phyloP scores from a whole-genome alignment of 2,329 filamentous ascomycete species.

The Botryotinia convoluta region DNA sequence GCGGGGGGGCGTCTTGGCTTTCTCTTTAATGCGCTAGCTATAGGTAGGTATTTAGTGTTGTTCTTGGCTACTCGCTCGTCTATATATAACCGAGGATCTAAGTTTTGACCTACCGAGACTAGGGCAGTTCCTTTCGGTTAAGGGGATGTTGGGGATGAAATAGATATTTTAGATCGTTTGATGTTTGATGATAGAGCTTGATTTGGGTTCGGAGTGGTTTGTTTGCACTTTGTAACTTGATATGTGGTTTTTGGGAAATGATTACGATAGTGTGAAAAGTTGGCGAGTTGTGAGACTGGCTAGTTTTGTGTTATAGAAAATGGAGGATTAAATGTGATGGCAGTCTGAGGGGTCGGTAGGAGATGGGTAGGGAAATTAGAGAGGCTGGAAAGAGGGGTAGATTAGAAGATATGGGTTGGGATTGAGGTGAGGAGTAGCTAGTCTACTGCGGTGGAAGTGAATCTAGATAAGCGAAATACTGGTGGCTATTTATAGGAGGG shows the following conservation, averaged over 20 bases:
- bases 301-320: neutral
- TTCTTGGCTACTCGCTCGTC: neutral
- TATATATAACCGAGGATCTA: neutral
- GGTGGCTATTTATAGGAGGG: neutral
- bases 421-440: too few relatives aligned
- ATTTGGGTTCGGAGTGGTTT: too few relatives aligned
- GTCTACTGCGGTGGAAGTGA: too few relatives aligned
- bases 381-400: neutral
- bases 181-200: neutral
- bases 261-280: neutral
- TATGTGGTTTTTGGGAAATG: accelerated
- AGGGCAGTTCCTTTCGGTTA: too few relatives aligned
- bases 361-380: too few relatives aligned
- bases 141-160: neutral
- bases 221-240: neutral
- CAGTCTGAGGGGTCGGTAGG: too few relatives aligned
- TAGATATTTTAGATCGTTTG: accelerated
- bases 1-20: accelerated
- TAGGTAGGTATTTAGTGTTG: too few relatives aligned
- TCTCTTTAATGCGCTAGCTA: too few relatives aligned
- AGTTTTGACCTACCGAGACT: too few relatives aligned
- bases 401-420: neutral
- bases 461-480: neutral
- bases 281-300: too few relatives aligned
- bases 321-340: accelerated